phyloP scores from a whole-genome alignment of 2,329 filamentous ascomycete genomes.

The Penicillium sp. region DNA sequence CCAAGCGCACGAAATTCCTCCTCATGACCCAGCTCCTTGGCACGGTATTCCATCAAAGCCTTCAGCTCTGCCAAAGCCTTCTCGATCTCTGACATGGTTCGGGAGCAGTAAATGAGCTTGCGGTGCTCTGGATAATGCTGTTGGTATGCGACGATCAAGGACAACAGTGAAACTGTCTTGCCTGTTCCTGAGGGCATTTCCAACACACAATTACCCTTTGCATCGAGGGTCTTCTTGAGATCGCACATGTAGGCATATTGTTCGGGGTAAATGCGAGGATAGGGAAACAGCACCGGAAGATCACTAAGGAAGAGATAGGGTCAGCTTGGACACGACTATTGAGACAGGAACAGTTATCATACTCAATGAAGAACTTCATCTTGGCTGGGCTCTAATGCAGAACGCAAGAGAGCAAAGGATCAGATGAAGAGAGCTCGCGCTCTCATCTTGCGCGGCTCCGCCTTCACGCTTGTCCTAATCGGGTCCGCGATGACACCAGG shows the following conservation, averaged over 20 bases:
- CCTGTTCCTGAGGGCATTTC: constrained; percentile 99
- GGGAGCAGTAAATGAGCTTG: constrained; percentile 98
- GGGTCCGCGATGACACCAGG: constrained; percentile 33
- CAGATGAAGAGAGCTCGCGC: constrained; percentile 13
- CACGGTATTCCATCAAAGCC: constrained; percentile 89
- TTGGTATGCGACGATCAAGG: constrained; percentile 95
- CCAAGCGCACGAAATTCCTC: constrained; percentile 94
- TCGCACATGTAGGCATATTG: constrained; percentile 82
- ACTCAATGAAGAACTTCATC: constrained; percentile 81
- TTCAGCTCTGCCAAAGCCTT: constrained; percentile 92
- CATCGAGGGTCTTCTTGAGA: constrained; percentile 85
- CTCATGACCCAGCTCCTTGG: constrained; percentile 80
- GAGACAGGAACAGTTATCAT: constrained; percentile 28
- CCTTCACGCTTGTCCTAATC: constrained; percentile 32
- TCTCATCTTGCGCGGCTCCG: constrained; percentile 16
- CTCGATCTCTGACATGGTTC: constrained; percentile 99
- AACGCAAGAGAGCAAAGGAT: constrained; percentile 14
- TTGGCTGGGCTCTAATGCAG: constrained; percentile 36
- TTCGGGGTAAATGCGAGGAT: constrained; percentile 71
- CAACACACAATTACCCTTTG: constrained; percentile 88
- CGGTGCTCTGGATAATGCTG: constrained; percentile 88
- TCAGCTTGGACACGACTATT: constrained; percentile 10
- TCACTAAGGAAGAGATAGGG: constrained; percentile 47
- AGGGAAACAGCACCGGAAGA: constrained; percentile 70
- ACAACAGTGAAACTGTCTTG: constrained; percentile 93